Base-by-base conservation (phyloP, 257 asterid species). In the Gardenia jasminoides region DNA sequence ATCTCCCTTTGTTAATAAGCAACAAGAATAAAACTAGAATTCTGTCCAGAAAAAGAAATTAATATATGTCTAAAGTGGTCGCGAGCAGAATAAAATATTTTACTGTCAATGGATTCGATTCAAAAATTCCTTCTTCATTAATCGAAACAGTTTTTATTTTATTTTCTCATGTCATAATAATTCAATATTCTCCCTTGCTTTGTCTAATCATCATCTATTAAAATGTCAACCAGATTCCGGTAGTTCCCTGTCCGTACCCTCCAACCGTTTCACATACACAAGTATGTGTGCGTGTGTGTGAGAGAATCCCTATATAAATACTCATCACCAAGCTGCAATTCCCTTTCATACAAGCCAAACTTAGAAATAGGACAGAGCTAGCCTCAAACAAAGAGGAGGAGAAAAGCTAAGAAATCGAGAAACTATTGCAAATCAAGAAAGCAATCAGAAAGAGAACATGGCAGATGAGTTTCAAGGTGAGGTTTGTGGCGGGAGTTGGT, bases 401-500 rank as follows among this genome's bases (percentile, higher is more conserved):
- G 7, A 83, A 75, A 48, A 56, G 52, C 65, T 22, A 58, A 22
- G 24, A 59, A 17, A 26, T 28, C 71, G 24, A 20, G 70, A 78
- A 11, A 13, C 33, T 28, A 62, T 11, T 62, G 67, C 12, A 43
- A 10, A 31, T 44, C 24, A 72, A 62, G 59, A n/a, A 1, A 67
- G 47, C 31, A 47, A 65, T 17, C 20, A 15, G 31, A 47, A 54
- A 59, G 48, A 31, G 43, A 69, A 47, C 79, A 87, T 93, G 97
- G 90, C 83, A 28, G 96, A 90, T 79, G 96, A 91, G 52, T 87
- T 86, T 50, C 82, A 84, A 72, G 92, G 90, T 0, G 93, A 86
- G 43, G 88, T 89, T 47, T 88, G 90, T 73, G 92, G 94, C 54
- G 92, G 89, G 56, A 85, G 80, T 62, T 90, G 93, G 94, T 91